These are phyloP conservation scores for Cytospora chrysosperma DNA, from an alignment of 2,329 filamentous ascomycete species.

Conservation along the genomic window DNA sequence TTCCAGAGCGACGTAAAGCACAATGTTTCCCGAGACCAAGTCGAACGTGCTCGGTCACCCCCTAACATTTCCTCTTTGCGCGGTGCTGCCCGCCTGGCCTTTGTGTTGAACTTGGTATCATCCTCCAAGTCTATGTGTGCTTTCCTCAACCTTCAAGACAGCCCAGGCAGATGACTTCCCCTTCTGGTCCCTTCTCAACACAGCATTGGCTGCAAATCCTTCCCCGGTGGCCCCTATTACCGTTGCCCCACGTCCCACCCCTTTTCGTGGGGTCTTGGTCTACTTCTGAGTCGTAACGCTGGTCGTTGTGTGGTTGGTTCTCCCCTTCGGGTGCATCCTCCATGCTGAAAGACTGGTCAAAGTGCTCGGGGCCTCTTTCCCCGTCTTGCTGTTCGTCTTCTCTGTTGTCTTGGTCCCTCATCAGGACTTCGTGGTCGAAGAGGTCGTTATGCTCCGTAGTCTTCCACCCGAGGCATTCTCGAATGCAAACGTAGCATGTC, in stretches of 20 bases:
- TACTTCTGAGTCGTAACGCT: conserved; percentile 10
- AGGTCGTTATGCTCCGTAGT: background rate
- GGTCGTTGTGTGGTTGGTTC: conserved; percentile 6
- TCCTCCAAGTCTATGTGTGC: background rate
- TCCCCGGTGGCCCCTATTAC: conserved; percentile 44
- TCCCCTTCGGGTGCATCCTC: conserved; percentile 39
- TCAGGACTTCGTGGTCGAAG: conserved; percentile 3
- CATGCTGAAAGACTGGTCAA: conserved; percentile 47
- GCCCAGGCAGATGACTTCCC: conserved; percentile 65
- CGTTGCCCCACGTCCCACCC: conserved; percentile 34
- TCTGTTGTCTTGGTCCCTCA: conserved; percentile 15
- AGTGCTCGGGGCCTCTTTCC: conserved; percentile 22
- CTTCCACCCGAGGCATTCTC: conserved; percentile 58
- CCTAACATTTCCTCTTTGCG: background rate
- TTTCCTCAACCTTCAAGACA: conserved; percentile 44
- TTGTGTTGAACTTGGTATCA: background rate
- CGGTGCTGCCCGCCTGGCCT: background rate
- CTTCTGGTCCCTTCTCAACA: conserved; percentile 62
- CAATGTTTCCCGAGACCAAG: too few species aligned
- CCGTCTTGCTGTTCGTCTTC: conserved; percentile 19
- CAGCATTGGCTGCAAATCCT: conserved; percentile 68
- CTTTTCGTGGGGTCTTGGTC: conserved; percentile 9
- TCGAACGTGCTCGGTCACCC: background rate
- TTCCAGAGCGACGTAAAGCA: background rate
- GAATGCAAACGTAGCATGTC: conserved; percentile 68